Conservation (phyloP, 345 rosid species). For the Trapa incisa region DNA sequence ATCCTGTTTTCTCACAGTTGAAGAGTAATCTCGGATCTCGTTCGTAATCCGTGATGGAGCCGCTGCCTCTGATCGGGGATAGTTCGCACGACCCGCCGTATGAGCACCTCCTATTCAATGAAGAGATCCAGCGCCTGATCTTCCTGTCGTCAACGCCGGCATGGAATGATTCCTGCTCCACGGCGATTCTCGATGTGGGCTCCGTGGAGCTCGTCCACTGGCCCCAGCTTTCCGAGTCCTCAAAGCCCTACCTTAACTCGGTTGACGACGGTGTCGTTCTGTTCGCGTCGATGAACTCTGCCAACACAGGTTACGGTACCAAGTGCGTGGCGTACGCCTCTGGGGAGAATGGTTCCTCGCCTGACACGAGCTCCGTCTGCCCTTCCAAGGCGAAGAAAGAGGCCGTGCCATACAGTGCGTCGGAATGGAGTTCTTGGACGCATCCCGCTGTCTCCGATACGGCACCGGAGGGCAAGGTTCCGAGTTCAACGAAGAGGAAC, state of each 20-base stretch:
- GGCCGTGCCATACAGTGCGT: slow-evolving; percentile 18
- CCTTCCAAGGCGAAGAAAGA: slow-evolving; percentile 24
- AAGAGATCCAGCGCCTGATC: slow-evolving; percentile 34
- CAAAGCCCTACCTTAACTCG: slow-evolving; percentile 1
- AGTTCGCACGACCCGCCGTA: slow-evolving; percentile 24
- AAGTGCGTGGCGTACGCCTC: background rate
- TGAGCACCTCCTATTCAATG: slow-evolving; percentile 30
- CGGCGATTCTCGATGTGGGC: slow-evolving; percentile 41
- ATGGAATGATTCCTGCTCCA: slow-evolving; percentile 33
- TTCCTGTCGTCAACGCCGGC: slow-evolving; percentile 11
- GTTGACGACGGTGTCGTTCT: slow-evolving; percentile 11
- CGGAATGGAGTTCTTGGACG: slow-evolving; percentile 15
- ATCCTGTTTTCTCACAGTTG: too few species aligned
- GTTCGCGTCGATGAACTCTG: slow-evolving; percentile 15
- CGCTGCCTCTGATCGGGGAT: slow-evolving; percentile 7
- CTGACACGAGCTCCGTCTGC: background rate
- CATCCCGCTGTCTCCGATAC: slow-evolving; percentile 18
- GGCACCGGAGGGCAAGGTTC: slow-evolving; percentile 15
- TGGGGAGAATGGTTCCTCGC: slow-evolving; percentile 9
- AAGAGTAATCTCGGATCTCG: too few species aligned
- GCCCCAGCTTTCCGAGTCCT: slow-evolving; percentile 13
- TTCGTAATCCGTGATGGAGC: slow-evolving; percentile 9
- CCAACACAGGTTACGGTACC: slow-evolving; percentile 24
- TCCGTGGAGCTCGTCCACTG: slow-evolving; percentile 34
- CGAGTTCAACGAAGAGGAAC: slow-evolving; percentile 28